Conservation (phyloP, 2,329 filamentous ascomycete species). For the Allantophomopsis cytisporea region DNA sequence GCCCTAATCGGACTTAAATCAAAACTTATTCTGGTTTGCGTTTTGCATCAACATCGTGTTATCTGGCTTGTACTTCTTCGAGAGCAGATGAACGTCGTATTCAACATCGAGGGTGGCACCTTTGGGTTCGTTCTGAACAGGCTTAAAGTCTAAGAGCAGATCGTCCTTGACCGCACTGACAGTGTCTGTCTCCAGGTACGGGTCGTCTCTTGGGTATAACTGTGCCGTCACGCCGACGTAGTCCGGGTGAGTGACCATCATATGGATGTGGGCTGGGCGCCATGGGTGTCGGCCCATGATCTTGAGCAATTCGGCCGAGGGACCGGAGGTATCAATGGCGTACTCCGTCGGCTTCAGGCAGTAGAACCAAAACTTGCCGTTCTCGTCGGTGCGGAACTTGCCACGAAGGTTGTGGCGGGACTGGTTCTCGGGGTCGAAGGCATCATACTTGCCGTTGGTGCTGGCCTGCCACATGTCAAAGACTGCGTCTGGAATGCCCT, state of each 20-base stretch:
- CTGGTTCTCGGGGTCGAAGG: conserved; percentile 57
- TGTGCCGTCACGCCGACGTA: conserved; percentile 40
- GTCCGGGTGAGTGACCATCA: conserved; percentile 22
- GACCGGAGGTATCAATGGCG: conserved; percentile 53
- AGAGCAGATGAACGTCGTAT: conserved; percentile 6
- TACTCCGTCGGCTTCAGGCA: conserved; percentile 64
- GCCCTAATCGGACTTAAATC: too few species aligned
- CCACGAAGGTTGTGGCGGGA: conserved; percentile 61
- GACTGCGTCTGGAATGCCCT: conserved; percentile 44
- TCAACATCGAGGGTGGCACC: conserved; percentile 10
- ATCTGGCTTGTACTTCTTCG: too few species aligned
- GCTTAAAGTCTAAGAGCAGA: conserved; percentile 30
- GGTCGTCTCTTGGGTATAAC: conserved; percentile 55
- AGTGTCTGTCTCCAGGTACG: conserved; percentile 36
- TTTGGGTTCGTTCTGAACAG: conserved; percentile 17
- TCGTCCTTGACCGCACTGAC: conserved; percentile 37
- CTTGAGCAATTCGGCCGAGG: conserved; percentile 32
- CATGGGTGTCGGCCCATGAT: conserved; percentile 38
- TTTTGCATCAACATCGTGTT: too few species aligned
- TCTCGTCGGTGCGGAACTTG: conserved; percentile 58
- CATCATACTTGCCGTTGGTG: conserved; percentile 64
- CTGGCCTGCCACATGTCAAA: conserved; percentile 60
- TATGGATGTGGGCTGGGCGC: conserved; percentile 43
- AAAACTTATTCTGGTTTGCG: too few species aligned
- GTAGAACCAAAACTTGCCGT: conserved; percentile 62